Evolutionary conservation across 257 asterid genomes (phyloP), one percentile per base, ranked within the genome.

Genomic region (Jacaranda copaia): DNA sequence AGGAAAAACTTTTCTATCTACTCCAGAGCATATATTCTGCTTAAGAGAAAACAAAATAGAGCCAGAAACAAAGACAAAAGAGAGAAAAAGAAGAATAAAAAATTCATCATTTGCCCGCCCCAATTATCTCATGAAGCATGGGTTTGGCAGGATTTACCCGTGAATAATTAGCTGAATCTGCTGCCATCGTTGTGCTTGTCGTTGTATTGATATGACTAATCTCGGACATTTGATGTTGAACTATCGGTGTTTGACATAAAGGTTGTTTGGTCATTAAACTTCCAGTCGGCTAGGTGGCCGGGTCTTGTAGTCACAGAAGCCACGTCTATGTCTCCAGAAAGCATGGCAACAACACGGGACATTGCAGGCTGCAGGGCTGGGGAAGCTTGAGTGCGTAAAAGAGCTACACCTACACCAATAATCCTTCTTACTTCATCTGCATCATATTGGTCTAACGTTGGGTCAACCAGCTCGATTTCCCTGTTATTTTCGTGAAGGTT

Each of bases 391-490:
- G 53, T 48, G 53, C 53, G 9, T 11, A 48, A 8, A 48, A 48
- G 85, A 68, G 87, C 83, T 42, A 83, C 73, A 77, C 84, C 83
- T 42, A 83, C 73, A 77, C 84, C 80, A 3, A 85, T 80, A 11
- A 83, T 74, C 19, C 77, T 78, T 70, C 61, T 80, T 4, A 80
- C 89, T 45, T 76, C 85, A 5, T 68, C 75, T 16, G 48, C 81
- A 9, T 84, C 55, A 68, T 58, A 75, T 14, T 75, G 72, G 4
- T 59, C 20, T 72, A 84, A 15, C 40, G 52, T 60, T 58, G 71
- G 57, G 74, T 84, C 85, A 36, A 84, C 79, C 39, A 84, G 74
- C 14, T 80, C 77, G 52, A 72, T 43, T 25, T 77, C 79, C 13
- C 20, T 32, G n/a, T 74, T 49, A 46, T 53, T 72, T 74, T 84